Evolutionary conservation across 169 alveolate species (phyloP).

Genomic region (Haemoproteus tartakovskyi): DNA sequence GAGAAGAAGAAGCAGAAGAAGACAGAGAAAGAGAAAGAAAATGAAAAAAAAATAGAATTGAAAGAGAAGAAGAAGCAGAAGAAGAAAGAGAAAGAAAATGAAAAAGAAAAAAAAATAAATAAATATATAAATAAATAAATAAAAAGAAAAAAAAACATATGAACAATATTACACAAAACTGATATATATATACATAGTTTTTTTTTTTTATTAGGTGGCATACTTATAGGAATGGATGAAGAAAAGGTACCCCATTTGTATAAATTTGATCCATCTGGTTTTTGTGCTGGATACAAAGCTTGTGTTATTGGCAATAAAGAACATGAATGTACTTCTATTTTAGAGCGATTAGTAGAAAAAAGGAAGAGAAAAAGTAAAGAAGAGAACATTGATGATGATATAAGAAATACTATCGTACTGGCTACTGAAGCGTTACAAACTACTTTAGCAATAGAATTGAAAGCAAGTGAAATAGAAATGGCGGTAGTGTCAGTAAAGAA

Average conservation of each 20-base stretch:
- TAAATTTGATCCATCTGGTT: conserved; percentile 96
- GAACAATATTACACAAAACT: too few species aligned
- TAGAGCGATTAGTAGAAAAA: conserved; percentile 78
- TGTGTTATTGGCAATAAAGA: conserved; percentile 90
- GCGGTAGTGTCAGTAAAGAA: conserved; percentile 85
- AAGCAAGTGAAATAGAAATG: conserved; percentile 88
- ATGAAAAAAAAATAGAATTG: too few species aligned
- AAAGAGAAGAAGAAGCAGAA: too few species aligned
- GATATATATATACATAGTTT: neutral
- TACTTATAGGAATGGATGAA: conserved; percentile 90
- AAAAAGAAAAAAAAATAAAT: too few species aligned
- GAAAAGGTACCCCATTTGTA: conserved; percentile 91
- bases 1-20: too few species aligned
- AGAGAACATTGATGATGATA: conserved; percentile 70
- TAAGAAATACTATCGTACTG: conserved; percentile 71
- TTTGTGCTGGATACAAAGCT: conserved; percentile 92
- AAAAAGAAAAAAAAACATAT: too few species aligned
- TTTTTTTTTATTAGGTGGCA: conserved; percentile 78
- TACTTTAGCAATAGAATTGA: conserved; percentile 77
- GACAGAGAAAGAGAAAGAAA: too few species aligned
- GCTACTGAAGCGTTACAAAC: conserved; percentile 76
- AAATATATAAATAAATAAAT: too few species aligned
- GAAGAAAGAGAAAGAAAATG: too few species aligned
- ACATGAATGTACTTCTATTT: conserved; percentile 86
- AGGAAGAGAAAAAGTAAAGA: conserved; percentile 69